These are phyloP conservation scores for Aureobasidium sp. DNA, from an alignment of 2,329 filamentous ascomycete species.

Conservation along the genomic window DNA sequence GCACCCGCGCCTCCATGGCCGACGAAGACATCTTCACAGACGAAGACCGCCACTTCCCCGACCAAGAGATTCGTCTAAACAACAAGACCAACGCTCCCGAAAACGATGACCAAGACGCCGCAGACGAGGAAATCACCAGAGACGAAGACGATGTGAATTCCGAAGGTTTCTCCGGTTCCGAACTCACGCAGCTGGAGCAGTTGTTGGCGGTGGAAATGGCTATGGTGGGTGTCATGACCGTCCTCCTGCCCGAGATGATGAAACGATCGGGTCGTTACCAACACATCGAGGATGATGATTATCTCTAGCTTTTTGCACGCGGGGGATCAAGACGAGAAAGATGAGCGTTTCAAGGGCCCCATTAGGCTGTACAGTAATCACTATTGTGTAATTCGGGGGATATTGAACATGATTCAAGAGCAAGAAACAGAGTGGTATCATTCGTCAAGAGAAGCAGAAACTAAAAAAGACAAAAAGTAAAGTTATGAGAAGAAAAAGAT, in stretches of 20 bases:
- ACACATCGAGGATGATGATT: background rate
- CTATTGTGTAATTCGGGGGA: background rate
- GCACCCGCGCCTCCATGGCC: constrained; percentile 1
- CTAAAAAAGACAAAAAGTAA: background rate
- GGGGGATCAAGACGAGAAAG: background rate
- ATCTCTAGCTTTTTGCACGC: background rate
- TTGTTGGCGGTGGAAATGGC: background rate
- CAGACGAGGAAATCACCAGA: background rate
- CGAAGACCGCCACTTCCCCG: background rate
- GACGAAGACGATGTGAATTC: background rate
- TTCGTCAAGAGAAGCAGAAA: background rate
- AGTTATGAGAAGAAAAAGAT: background rate
- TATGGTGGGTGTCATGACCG: background rate
- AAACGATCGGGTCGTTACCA: no score
- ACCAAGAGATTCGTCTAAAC: background rate
- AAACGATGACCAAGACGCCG: background rate
- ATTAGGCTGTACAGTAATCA: background rate
- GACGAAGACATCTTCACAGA: background rate
- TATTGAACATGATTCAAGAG: background rate
- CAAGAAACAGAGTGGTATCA: constrained; percentile 5
- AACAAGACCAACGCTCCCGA: background rate
- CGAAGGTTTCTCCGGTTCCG: background rate
- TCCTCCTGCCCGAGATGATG: background rate
- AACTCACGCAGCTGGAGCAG: background rate
- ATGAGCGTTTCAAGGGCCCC: background rate